phyloP scores from a whole-genome alignment of 371 early-diverging fungal species.

The Mortierella sp. region DNA sequence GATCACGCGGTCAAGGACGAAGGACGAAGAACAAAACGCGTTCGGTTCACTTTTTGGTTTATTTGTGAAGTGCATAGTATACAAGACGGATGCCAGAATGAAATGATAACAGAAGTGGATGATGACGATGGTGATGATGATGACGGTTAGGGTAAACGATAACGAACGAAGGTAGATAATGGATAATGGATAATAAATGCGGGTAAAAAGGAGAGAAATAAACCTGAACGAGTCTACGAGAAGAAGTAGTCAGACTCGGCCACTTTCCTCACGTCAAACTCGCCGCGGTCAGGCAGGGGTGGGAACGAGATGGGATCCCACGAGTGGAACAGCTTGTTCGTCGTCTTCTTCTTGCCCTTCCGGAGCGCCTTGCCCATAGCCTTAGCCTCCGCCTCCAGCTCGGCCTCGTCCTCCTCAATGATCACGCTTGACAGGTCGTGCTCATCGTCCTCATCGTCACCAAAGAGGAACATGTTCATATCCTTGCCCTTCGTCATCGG shows the following conservation, averaged over 20 bases:
- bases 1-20: no score
- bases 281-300: slow-evolving; percentile 84
- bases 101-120: no score
- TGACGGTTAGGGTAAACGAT: background rate
- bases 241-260: slow-evolving; percentile 92
- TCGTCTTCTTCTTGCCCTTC: slow-evolving; percentile 34
- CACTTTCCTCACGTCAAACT: slow-evolving; percentile 87
- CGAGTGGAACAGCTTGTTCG: slow-evolving; percentile 57
- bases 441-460: slow-evolving; percentile 49
- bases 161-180: background rate
- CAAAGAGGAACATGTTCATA: slow-evolving; percentile 29
- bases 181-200: background rate
- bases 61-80: no score
- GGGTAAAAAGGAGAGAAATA: background rate
- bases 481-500: slow-evolving; percentile 23
- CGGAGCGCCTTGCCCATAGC: slow-evolving; percentile 45
- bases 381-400: slow-evolving; percentile 49
- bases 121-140: background rate
- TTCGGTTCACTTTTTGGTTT: no score
- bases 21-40: no score
- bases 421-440: slow-evolving; percentile 42
- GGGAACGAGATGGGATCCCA: slow-evolving; percentile 82
- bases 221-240: slow-evolving; percentile 69
- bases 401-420: slow-evolving; percentile 53
- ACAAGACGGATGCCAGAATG: no score